Percentiles rank a stretch among this genome's conserved stretches.
phyloP scores from a whole-genome alignment of 805 yeast genomes.

The Monosporozyma yasuniensis region DNA sequence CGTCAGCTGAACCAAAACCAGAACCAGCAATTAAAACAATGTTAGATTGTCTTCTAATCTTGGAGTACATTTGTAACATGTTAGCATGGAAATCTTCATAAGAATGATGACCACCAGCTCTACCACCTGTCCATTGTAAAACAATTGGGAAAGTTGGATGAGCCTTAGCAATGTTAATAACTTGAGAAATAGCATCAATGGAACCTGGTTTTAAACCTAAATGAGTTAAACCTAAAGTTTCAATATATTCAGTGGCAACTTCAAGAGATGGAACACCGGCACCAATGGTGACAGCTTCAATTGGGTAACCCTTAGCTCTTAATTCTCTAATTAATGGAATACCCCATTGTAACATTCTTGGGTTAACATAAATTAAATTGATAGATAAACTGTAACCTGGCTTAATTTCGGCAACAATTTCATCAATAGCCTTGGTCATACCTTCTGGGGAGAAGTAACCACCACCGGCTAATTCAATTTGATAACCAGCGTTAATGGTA shows the following conservation, averaged over 20 bases:
- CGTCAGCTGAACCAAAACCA: constrained; percentile 95
- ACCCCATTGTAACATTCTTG: constrained; percentile 98
- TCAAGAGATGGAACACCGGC: constrained; percentile 99
- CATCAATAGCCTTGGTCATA: constrained; percentile 67
- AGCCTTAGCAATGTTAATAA: constrained; percentile 83
- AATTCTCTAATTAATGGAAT: constrained; percentile 87
- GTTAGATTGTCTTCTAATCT: constrained; percentile 85
- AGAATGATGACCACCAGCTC: constrained; percentile 99
- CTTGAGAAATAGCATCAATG: constrained; percentile 80
- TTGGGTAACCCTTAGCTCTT: constrained; percentile 88
- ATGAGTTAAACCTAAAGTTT: constrained; percentile 84
- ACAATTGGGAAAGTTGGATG: constrained; percentile 96
- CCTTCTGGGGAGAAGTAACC: constrained; percentile 76
- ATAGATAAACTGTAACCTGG: constrained; percentile 90
- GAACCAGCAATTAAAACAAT: constrained; percentile 93
- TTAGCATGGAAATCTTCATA: constrained; percentile 99
- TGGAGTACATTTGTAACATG: constrained; percentile 87
- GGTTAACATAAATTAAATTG: constrained; percentile 91
- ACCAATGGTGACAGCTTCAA: constrained; percentile 93
- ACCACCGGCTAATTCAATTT: constrained; percentile 97
- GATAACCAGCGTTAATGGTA: constrained; percentile 91
- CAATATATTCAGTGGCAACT: constrained; percentile 93
- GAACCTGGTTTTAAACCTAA: constrained; percentile 98
- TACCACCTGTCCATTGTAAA: constrained; percentile 99
- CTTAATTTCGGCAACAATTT: constrained; percentile 55